A percentile compares a stretch with the other conserved stretches of the same genome.
These are phyloP conservation scores for Purshia tridentata DNA, from an alignment of 306 rosid species.

Conservation along the genomic window DNA sequence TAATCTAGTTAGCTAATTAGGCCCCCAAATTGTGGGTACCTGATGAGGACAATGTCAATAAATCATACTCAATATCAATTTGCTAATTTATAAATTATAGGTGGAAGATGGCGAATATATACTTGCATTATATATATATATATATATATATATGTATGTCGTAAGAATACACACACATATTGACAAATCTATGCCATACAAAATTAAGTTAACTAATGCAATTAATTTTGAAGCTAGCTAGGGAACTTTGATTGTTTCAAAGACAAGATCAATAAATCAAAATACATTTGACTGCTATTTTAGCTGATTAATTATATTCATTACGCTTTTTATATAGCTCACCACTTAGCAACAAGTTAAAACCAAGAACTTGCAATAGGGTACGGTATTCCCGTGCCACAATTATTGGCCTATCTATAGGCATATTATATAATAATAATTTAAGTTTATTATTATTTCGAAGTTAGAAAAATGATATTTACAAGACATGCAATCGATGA, in stretches of 20 bases:
- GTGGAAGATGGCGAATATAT: not conserved
- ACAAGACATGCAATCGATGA: not conserved
- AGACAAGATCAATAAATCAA: not conserved
- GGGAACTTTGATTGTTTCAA: not conserved
- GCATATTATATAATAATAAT: not conserved
- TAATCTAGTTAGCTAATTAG: not conserved
- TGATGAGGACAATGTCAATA: constrained; percentile 4
- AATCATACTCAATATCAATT: not conserved
- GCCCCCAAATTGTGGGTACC: not conserved
- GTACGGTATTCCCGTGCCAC: not conserved
- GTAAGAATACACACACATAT: not conserved
- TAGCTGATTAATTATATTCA: not conserved
- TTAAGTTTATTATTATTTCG: not conserved
- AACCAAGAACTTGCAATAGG: not conserved
- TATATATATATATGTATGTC: too few relatives aligned
- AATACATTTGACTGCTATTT: not conserved
- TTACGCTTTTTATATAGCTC: not conserved
- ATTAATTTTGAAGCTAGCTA: not conserved
- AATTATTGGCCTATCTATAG: not conserved
- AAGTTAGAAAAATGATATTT: not conserved
- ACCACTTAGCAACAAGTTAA: not conserved
- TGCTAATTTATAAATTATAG: not conserved
- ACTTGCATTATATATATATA: not conserved
- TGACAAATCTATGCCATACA: not conserved
- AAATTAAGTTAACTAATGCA: not conserved